Evolutionary conservation across 2,329 filamentous ascomycete species (phyloP).

Genomic region (Ceratocystis smalleyi): DNA sequence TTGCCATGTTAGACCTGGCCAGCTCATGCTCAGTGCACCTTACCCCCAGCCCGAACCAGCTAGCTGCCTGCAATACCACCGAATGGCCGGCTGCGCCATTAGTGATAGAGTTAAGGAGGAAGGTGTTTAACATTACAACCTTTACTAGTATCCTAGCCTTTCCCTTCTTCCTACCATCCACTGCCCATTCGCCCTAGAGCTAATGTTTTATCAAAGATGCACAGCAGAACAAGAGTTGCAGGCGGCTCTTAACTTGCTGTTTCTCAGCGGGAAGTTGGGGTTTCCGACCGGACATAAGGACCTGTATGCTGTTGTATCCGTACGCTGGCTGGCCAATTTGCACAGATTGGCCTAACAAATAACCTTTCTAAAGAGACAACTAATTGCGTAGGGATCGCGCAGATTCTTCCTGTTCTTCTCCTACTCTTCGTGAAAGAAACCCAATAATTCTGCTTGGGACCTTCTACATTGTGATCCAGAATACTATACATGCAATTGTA

Average conservation of each 20-base stretch:
- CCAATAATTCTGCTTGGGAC: not conserved
- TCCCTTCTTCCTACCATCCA: not conserved
- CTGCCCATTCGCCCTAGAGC: not conserved
- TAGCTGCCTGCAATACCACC: not conserved
- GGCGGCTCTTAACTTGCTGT: not conserved
- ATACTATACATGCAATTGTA: not conserved
- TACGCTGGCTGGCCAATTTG: too few relatives aligned
- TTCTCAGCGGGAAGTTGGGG: not conserved
- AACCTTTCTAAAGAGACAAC: not conserved
- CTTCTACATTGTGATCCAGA: not conserved
- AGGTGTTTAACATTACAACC: not conserved
- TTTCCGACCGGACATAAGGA: not conserved
- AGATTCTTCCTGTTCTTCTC: not conserved
- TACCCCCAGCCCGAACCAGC: not conserved
- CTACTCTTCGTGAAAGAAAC: not conserved
- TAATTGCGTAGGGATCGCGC: not conserved
- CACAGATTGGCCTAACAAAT: not conserved
- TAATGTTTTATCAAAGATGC: not conserved
- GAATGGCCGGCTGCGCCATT: conserved; percentile 4
- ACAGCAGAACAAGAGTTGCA: not conserved
- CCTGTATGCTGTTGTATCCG: too few relatives aligned
- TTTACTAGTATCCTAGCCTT: not conserved
- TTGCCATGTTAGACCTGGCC: not conserved
- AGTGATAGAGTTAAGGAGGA: not conserved
- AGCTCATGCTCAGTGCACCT: not conserved